phyloP scores from a whole-genome alignment of 2,329 filamentous ascomycete species.

The Zymoseptoria crescenta region DNA sequence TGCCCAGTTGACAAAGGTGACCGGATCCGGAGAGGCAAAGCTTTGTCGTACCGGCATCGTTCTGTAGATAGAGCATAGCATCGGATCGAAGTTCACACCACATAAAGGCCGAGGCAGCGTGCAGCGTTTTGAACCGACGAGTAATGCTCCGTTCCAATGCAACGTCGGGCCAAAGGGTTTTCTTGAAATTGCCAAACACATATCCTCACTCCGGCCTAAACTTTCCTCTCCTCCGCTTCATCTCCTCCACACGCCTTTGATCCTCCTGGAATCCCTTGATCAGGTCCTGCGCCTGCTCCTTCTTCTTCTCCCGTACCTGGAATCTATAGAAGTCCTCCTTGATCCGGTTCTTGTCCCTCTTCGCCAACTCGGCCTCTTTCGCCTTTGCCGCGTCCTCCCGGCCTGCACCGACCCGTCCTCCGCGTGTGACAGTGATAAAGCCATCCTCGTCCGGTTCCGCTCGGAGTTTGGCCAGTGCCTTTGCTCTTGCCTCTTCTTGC shows the following conservation, averaged over 20 bases:
- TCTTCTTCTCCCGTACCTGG: conserved; percentile 71
- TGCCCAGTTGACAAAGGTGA: neutral
- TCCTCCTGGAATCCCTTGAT: conserved; percentile 58
- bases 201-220: conserved; percentile 14
- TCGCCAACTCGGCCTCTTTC: conserved; percentile 54
- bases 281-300: conserved; percentile 63
- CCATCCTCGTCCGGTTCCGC: conserved; percentile 89
- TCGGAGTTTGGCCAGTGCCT: conserved; percentile 54
- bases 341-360: conserved; percentile 53
- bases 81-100: neutral
- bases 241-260: conserved; percentile 19
- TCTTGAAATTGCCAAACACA: neutral
- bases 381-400: conserved; percentile 57
- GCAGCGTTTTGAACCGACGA: neutral
- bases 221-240: conserved; percentile 20
- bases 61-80: neutral
- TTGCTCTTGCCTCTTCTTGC: conserved; percentile 58
- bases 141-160: neutral
- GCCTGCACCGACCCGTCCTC: conserved; percentile 65
- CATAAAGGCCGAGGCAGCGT: neutral
- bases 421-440: conserved; percentile 83
- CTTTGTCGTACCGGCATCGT: neutral
- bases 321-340: conserved; percentile 74
- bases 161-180: neutral
- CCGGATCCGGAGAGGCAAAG: neutral